These are phyloP conservation scores for Asclepias syriaca DNA, from an alignment of 257 asterid genomes.

Conservation along the genomic window DNA sequence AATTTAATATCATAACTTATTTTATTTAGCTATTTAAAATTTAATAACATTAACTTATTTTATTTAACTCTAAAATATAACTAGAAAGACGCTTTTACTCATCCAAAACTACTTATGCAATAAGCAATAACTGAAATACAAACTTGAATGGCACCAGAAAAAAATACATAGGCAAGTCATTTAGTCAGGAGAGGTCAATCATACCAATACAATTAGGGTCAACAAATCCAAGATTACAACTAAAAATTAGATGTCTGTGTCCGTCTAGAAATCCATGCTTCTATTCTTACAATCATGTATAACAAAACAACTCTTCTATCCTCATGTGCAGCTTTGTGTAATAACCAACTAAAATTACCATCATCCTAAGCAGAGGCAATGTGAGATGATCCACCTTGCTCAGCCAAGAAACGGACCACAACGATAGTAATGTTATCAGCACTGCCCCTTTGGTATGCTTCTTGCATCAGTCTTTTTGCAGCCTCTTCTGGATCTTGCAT, in stretches of 20 bases:
- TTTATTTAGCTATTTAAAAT: no score
- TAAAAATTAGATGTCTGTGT: neutral
- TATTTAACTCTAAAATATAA: no score
- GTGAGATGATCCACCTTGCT: slow-evolving; percentile 45
- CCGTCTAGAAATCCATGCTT: slow-evolving; percentile 2
- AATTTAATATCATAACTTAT: no score
- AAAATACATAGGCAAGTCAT: neutral
- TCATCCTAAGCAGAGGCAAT: slow-evolving; percentile 27
- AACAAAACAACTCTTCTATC: neutral
- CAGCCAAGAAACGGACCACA: slow-evolving; percentile 64
- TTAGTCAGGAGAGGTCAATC: neutral
- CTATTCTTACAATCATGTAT: neutral
- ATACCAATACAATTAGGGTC: neutral
- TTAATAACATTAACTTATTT: no score
- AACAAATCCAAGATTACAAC: neutral
- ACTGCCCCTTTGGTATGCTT: slow-evolving; percentile 86
- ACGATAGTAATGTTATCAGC: slow-evolving; percentile 84
- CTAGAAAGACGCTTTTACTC: no score
- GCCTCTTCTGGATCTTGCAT: slow-evolving; percentile 86
- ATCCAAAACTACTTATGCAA: no score
- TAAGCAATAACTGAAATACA: no score
- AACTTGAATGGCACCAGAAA: neutral
- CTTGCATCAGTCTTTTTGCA: slow-evolving; percentile 83
- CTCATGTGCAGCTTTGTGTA: slow-evolving; percentile 6
- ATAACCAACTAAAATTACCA: neutral